phyloP scores from a whole-genome alignment of 2,329 filamentous ascomycete species.

The Magnaporthiopsis rhizophila region DNA sequence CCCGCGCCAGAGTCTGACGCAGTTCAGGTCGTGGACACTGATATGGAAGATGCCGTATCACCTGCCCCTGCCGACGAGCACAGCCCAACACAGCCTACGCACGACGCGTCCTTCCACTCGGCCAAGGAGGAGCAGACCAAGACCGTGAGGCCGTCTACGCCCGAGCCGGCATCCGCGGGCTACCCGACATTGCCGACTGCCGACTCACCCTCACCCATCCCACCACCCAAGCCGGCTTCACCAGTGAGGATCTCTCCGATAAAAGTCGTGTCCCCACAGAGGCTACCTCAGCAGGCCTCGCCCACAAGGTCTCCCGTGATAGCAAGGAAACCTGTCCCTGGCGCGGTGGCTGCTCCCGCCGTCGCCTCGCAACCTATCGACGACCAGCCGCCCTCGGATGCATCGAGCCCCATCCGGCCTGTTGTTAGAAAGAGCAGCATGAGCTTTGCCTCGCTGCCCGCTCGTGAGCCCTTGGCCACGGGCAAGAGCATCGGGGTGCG shows the following conservation, averaged over 20 bases:
- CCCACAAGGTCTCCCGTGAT: slow-evolving; percentile 10
- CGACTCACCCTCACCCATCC: slow-evolving; percentile 14
- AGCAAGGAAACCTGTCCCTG: slow-evolving; percentile 10
- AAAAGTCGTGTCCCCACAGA: background rate
- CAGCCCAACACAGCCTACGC: slow-evolving; percentile 23
- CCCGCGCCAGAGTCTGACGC: background rate
- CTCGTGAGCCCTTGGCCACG: slow-evolving; percentile 73
- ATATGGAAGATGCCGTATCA: slow-evolving; percentile 8
- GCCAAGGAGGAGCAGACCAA: slow-evolving; percentile 36
- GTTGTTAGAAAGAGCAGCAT: slow-evolving; percentile 88
- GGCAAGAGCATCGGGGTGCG: slow-evolving; percentile 77
- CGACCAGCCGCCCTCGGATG: slow-evolving; percentile 52
- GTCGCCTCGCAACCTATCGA: slow-evolving; percentile 21
- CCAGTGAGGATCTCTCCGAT: background rate
- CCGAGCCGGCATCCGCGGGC: background rate
- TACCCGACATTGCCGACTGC: slow-evolving; percentile 11
- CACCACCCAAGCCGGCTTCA: slow-evolving; percentile 7
- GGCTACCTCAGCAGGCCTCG: slow-evolving; percentile 4
- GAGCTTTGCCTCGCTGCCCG: slow-evolving; percentile 87
- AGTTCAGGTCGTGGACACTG: slow-evolving; percentile 12
- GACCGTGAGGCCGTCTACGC: slow-evolving; percentile 12
- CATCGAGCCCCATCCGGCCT: slow-evolving; percentile 66
- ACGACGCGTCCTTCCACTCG: slow-evolving; percentile 32
- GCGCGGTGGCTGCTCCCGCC: background rate
- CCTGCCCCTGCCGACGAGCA: slow-evolving; percentile 12